Base-by-base conservation (phyloP, 139 green algal genomes). In the Chlorella sp. region DNA sequence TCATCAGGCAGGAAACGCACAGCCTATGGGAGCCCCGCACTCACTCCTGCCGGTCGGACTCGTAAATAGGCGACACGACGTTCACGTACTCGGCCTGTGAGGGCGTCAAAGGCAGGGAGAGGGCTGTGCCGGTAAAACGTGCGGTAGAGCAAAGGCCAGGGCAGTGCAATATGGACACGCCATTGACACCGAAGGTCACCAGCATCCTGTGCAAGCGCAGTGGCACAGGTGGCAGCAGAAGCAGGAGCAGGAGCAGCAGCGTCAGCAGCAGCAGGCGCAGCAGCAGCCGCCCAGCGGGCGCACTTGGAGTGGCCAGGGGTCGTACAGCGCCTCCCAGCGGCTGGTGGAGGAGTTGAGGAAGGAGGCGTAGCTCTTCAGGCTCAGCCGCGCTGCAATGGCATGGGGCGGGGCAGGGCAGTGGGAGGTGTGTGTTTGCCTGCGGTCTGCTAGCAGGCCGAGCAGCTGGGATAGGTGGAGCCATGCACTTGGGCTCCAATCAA, bases 311-410 rank as follows among this genome's bases (percentile, higher is more conserved):
- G 85, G 87, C 94, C 94, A 97, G 30, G 84, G 73, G 73, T 97
- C 92, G 74, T 93, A 86, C 32, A 96, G 78, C 68, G 89, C 87
- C 89, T 97, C 93, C 94, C 94, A 97, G 38, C 91, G 88, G 46
- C 83, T 91, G 76, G 85, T 94, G 84, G 86, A 92, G 91, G 92
- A 94, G 87, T 97, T 97, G 56, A 96, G 86, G 86, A 94, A 96
- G 56, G 89, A 90, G 28, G 91, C 87, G 40, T 81, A 88, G 54
- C 83, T 81, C n/a, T 77, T 82, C 72, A 94, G 67, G 13, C 41
- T 46, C 83, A 93, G 41, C 36, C 65, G 76, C 34, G 26, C 68
- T 84, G 65, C 81, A 76, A 11, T 16, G 11, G 41, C 30, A 73
- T 19, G 38, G 36, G 69, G 32, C 69, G 54, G 16, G 36, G 36